Base-by-base conservation (phyloP, 768 basidiomycete species). In the Zangia roseola region DNA sequence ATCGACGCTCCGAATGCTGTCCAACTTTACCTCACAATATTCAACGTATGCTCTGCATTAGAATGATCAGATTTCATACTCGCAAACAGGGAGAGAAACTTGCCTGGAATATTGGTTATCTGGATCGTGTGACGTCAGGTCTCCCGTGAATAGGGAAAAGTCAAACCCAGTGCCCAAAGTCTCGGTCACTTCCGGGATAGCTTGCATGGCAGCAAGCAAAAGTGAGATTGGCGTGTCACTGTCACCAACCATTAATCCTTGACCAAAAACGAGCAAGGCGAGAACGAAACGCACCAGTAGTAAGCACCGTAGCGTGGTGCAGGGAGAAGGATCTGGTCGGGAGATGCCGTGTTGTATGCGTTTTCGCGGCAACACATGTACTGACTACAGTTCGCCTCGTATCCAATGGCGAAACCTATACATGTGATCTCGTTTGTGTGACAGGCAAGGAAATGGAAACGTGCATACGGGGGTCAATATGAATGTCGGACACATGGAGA, bases 71-170 rank as follows among this genome's bases (percentile, higher is more conserved):
- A 39, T 47, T 5, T 28, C 17, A 23, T 6, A 36, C 1, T 2
- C 5, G 16, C 20, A 28, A 10, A 34, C 16, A 1, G 23, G 30
- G 31, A 31, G 38, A n/a, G 9, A 51, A 38, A 14, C 45, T 70
- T 43, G 36, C 82, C 81, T 74, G 12, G 79, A 81, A 30, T 87
- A 69, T 61, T 88, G 77, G 50, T 82, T 80, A 42, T 84, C 84
- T 3, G 76, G 57, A 62, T 89, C 88, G 58, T 90, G 88, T 10
- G 83, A 75, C 20, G 87, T 86, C 38, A 88, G 62, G 60, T 90
- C 87, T 20, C 88, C 87, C 0, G 88, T 90, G 60, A 79, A 89
- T 13, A 89, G 33, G 0, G 78, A 78, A 67, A 80, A 88, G 26
- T 76, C 77, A 59, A 88, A 85, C 0, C 82, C 83, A 4, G 70